Percentiles rank a stretch among this genome's conserved stretches.
Evolutionary conservation across 371 early-diverging fungal genomes (phyloP).

Genomic region (Zopfochytrium polystomum): DNA sequence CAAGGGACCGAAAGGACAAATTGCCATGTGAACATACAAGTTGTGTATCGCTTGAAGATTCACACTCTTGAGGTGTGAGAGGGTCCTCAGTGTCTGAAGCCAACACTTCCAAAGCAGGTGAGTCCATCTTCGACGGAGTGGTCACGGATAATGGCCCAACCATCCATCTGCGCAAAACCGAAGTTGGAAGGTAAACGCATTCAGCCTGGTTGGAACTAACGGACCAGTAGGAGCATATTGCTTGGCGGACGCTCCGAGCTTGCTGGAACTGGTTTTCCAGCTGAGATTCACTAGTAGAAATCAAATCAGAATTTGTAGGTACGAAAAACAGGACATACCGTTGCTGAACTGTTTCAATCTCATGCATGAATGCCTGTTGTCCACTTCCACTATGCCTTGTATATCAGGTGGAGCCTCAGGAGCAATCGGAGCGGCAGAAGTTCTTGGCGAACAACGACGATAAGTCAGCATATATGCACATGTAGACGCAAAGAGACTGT

Average conservation of each 20-base stretch:
- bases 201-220: neutral
- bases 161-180: neutral
- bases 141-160: neutral
- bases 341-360: neutral
- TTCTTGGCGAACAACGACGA: neutral
- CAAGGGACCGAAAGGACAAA: no score
- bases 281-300: neutral
- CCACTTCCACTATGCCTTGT: neutral
- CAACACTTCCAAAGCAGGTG: neutral
- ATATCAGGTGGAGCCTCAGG: neutral
- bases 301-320: neutral
- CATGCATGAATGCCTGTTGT: slow-evolving; percentile 1
- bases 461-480: slow-evolving; percentile 18
- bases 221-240: slow-evolving; percentile 7
- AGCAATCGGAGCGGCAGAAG: neutral
- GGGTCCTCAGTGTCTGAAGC: no score
- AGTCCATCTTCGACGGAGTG: neutral
- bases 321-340: neutral
- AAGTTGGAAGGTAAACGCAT: slow-evolving; percentile 4
- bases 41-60: no score
- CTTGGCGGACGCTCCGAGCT: neutral
- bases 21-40: no score
- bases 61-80: no score
- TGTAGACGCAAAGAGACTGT: slow-evolving; percentile 4
- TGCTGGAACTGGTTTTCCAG: neutral